These are phyloP conservation scores for Imleria badia DNA, from an alignment of 768 basidiomycete genomes.

Conservation along the genomic window DNA sequence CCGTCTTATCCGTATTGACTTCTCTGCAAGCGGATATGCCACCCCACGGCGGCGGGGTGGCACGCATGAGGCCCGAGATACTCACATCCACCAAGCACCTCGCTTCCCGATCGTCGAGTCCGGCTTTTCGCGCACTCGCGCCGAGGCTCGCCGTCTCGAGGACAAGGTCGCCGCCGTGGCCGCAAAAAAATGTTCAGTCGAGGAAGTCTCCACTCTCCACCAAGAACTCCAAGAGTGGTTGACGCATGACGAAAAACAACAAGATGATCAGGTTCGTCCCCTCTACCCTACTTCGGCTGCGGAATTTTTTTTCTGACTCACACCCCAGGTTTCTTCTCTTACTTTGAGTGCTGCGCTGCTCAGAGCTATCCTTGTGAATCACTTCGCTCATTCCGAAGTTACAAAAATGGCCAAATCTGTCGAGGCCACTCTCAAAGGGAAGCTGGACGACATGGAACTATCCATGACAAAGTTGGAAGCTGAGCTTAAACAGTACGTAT, in stretches of 20 bases:
- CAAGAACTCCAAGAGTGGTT: slow-evolving; percentile 80
- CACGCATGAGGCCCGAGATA: slow-evolving; percentile 47
- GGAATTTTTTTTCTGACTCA: slow-evolving; percentile 7
- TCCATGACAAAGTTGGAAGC: slow-evolving; percentile 59
- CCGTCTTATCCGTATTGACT: slow-evolving; percentile 81
- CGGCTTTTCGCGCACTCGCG: slow-evolving; percentile 41
- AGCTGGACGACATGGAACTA: slow-evolving; percentile 64
- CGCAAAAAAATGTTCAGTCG: slow-evolving; percentile 83
- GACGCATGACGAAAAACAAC: slow-evolving; percentile 50
- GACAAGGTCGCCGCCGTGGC: slow-evolving; percentile 78
- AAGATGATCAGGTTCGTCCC: slow-evolving; percentile 61
- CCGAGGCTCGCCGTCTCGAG: slow-evolving; percentile 67
- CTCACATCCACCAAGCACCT: slow-evolving; percentile 41
- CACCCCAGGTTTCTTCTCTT: slow-evolving; percentile 58
- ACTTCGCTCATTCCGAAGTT: slow-evolving; percentile 76
- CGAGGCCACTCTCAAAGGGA: slow-evolving; percentile 61
- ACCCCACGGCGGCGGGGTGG: slow-evolving; percentile 60
- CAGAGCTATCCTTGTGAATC: slow-evolving; percentile 81
- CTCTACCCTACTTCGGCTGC: slow-evolving; percentile 10
- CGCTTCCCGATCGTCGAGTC: slow-evolving; percentile 48
- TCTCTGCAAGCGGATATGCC: slow-evolving; percentile 63
- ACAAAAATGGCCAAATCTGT: slow-evolving; percentile 62
- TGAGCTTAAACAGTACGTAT: slow-evolving; percentile 69
- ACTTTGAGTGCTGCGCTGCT: slow-evolving; percentile 75
- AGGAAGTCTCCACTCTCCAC: slow-evolving; percentile 77